phyloP scores from a whole-genome alignment of 371 early-diverging fungal species.

The Batrachochytrium dendrobatidis region DNA sequence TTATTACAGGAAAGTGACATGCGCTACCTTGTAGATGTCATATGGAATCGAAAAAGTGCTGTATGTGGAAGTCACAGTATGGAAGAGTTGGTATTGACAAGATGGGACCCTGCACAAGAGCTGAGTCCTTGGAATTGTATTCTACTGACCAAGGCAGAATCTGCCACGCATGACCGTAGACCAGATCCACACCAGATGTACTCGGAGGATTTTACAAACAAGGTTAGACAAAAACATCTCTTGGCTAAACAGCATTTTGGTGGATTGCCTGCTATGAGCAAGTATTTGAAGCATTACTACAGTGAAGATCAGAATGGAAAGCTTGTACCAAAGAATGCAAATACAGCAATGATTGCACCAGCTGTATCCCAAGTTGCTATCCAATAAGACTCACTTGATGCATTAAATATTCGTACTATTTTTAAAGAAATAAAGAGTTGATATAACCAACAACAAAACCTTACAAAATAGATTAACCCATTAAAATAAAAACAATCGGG shows the following conservation, averaged over 20 bases:
- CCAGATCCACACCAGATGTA: slow-evolving; percentile 23
- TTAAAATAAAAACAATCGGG: no score
- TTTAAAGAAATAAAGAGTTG: no score
- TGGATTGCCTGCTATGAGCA: slow-evolving; percentile 35
- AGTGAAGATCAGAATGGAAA: not conserved
- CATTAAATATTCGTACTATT: no score
- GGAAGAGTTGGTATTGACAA: slow-evolving; percentile 32
- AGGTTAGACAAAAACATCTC: slow-evolving; percentile 35
- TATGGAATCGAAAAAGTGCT: slow-evolving; percentile 41
- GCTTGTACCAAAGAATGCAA: no score
- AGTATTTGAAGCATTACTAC: slow-evolving; percentile 17
- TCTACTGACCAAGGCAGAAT: slow-evolving; percentile 40
- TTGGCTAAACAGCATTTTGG: slow-evolving; percentile 37
- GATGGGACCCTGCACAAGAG: slow-evolving; percentile 37
- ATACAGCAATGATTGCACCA: no score
- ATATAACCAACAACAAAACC: no score
- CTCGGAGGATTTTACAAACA: slow-evolving; percentile 35
- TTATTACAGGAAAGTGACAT: slow-evolving; percentile 43
- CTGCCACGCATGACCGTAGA: slow-evolving; percentile 35
- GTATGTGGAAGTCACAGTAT: slow-evolving; percentile 27
- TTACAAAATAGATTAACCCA: no score
- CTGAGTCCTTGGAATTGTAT: slow-evolving; percentile 46
- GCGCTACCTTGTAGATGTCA: slow-evolving; percentile 40
- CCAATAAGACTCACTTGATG: no score
- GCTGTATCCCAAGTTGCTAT: no score